Percentiles rank a stretch among this genome's conserved stretches.
Conservation (phyloP, 164 flowering plant genomes). For the Magnolia sinica region DNA sequence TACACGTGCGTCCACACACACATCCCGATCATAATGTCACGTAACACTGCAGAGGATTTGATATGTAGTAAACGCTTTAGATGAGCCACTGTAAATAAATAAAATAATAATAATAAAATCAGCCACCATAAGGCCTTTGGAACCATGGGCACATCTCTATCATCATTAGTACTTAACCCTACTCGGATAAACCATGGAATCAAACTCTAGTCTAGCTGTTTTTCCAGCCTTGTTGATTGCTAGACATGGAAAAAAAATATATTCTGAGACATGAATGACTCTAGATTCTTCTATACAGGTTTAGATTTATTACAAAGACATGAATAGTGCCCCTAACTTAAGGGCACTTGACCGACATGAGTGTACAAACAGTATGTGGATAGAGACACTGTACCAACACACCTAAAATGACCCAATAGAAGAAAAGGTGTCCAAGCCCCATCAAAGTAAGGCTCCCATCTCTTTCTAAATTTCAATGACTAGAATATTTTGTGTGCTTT, state of each 20-base stretch:
- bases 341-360: conserved; percentile 35
- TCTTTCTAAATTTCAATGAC: not conserved
- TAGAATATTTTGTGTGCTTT: not conserved
- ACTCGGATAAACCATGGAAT: not conserved
- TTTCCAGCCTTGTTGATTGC: not conserved
- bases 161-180: not conserved
- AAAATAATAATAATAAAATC: too few relatives aligned
- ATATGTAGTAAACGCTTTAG: too few relatives aligned
- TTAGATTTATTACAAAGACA: not conserved
- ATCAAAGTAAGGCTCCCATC: not conserved
- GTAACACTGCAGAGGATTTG: too few relatives aligned
- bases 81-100: too few relatives aligned
- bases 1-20: too few relatives aligned
- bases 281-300: conserved; percentile 6
- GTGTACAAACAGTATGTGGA: conserved; percentile 34
- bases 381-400: conserved; percentile 16
- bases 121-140: too few relatives aligned
- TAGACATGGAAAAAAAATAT: not conserved
- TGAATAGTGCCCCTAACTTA: conserved; percentile 8
- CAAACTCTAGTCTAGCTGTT: not conserved
- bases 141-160: too few relatives aligned
- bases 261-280: not conserved
- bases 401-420: conserved; percentile 15
- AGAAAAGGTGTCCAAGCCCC: conserved; percentile 7
- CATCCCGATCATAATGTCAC: too few relatives aligned